Evolutionary conservation across 306 rosid species (phyloP), one percentile per base, ranked within the genome.

Genomic region (Carpinus fangiana): DNA sequence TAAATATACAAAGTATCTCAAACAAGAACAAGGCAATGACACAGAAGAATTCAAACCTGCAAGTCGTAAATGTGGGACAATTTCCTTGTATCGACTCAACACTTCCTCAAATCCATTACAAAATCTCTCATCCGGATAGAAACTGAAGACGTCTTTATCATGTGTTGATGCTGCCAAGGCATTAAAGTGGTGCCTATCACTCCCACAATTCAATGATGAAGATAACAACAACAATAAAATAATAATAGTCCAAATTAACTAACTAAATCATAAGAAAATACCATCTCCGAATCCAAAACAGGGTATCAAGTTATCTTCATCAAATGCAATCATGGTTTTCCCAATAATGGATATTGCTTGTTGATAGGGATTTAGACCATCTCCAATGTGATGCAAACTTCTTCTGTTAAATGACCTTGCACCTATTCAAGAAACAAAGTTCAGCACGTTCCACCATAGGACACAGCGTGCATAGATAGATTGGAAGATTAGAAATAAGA

Each of bases 261-360:
- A 55, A 66, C 45, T 68, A 64, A 61, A 36, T 9, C 45, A 41
- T 55, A 74, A 12, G 12, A 86, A 61, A 2, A 70, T 91, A 90
- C 98, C 98, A 84, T 94, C 98, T 45, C 98, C 98, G 83, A 94
- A 94, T 77, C 98, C 98, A 78, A 82, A 92, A 86, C 98, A 94
- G 73, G 98, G 98, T 82, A 94, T 94, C 80, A 90, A 77, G 85
- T 92, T 94, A 84, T 94, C 98, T 80, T 94, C 98, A 50, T 94
- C 98, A 60, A 94, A 94, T 48, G 87, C 88, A 28, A 96, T 90
- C 87, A 94, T 70, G 60, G 98, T 94, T 80, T 90, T 94, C 66
- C 98, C 98, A 83, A 94, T 86, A 57, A 94, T 92, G 79, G 98
- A 85, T 84, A 94, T 92, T 64, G 98, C 97, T 69, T 88, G 97